A percentile compares a stretch with the other conserved stretches of the same genome.
Conservation (phyloP, 2,329 filamentous ascomycete genomes). For the Fusarium marasasianum region DNA sequence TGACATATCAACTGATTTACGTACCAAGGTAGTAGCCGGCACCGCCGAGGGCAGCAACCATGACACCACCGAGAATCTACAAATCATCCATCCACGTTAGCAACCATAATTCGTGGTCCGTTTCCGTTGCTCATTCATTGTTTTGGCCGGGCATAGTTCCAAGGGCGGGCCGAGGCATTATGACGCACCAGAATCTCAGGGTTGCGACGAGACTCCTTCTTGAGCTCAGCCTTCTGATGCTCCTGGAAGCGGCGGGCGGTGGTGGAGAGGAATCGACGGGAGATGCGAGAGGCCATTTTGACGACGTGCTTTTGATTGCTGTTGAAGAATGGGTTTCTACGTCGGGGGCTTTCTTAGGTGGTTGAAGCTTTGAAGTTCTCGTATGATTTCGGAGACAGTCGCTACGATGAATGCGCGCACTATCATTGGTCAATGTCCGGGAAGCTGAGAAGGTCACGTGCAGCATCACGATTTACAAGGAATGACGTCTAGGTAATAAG, state of each 20-base stretch:
- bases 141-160: constrained; percentile 11
- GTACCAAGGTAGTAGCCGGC: constrained; percentile 91
- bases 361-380: constrained; percentile 43
- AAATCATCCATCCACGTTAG: constrained; percentile 28
- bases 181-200: constrained; percentile 57
- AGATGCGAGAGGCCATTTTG: constrained; percentile 66
- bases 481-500: constrained; percentile 24
- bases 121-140: neutral
- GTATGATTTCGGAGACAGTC: constrained; percentile 46
- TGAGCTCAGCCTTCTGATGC: constrained; percentile 58
- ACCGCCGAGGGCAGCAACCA: constrained; percentile 86
- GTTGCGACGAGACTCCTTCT: constrained; percentile 67
- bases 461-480: neutral
- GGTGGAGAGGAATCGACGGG: constrained; percentile 66
- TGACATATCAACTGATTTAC: constrained; percentile 16
- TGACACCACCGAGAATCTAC: constrained; percentile 90
- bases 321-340: constrained; percentile 29
- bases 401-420: constrained; percentile 27
- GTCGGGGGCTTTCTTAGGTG: constrained; percentile 27
- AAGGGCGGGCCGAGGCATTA: constrained; percentile 42
- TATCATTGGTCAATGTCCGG: constrained; percentile 44
- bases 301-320: constrained; percentile 31
- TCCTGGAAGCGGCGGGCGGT: constrained; percentile 61
- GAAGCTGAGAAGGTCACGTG: constrained; percentile 35
- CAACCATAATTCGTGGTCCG: constrained; percentile 4